Conservation (phyloP, 345 rosid genomes). For the Clarkia xantiana region DNA sequence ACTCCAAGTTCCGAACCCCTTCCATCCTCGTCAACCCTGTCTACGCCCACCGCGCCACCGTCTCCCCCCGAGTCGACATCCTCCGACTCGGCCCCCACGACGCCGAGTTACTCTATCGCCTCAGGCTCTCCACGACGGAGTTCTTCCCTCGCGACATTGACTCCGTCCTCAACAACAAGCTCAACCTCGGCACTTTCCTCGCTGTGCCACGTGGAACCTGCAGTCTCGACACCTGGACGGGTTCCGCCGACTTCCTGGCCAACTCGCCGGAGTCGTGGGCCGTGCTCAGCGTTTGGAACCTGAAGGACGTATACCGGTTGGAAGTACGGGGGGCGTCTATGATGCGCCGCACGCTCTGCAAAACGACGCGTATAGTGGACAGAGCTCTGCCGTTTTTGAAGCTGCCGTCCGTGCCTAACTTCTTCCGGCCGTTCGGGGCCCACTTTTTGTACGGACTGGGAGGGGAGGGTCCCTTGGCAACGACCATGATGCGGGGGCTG, state of each 20-base stretch:
- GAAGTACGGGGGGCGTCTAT: conserved; percentile 69
- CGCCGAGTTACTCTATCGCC: conserved; percentile 65
- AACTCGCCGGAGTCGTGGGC: conserved; percentile 86
- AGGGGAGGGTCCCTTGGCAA: conserved; percentile 72
- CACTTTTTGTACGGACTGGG: conserved; percentile 86
- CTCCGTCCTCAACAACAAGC: conserved; percentile 63
- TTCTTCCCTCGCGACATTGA: conserved; percentile 90
- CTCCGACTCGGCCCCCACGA: conserved; percentile 31
- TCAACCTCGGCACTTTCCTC: conserved; percentile 62
- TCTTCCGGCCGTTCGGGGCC: conserved; percentile 68
- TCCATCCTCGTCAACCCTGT: conserved; percentile 82
- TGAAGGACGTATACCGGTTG: conserved; percentile 55
- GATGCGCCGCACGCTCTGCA: conserved; percentile 39
- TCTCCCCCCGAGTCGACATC: conserved; percentile 38
- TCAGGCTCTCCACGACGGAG: conserved; percentile 72
- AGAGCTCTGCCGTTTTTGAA: conserved; percentile 54
- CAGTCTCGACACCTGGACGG: conserved; percentile 32
- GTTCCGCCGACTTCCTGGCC: conserved; percentile 42
- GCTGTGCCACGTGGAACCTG: conserved; percentile 49
- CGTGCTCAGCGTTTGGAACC: conserved; percentile 74
- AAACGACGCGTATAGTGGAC: conserved; percentile 52
- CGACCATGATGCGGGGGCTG: conserved; percentile 41
- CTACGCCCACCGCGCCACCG: conserved; percentile 56
- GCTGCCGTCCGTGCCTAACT: conserved; percentile 73
- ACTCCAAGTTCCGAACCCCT: conserved; percentile 83